Evolutionary conservation across 2,329 filamentous ascomycete genomes (phyloP), one percentile per base, ranked within the genome.

Genomic region (Fusarium newnesense): DNA sequence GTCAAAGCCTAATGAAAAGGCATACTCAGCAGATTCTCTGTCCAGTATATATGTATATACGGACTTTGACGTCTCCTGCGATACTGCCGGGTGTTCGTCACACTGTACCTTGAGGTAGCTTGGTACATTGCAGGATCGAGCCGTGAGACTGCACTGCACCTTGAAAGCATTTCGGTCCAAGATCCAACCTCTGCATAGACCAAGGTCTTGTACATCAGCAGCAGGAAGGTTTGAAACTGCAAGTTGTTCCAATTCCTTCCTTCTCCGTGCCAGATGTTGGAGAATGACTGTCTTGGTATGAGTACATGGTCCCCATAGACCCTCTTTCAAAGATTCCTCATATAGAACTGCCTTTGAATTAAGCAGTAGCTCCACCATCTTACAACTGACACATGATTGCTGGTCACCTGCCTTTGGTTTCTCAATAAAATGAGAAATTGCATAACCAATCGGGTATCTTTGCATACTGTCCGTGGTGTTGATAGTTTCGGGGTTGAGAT

Each of bases 281-380:
- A 57, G 13, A 30, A 39, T 34, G 12, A 5, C n/a, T 12, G 0
- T 57, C 1, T 34, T 57, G n/a, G 28, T 34, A 13, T 3, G 16
- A 0, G 0, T 3, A 10, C n/a, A 57, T 6, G 24, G 0, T 0
- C 9, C 2, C 28, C 46, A n/a, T 18, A 50, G 28, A 24, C 10
- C 46, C 0, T 32, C 0, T n/a, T 9, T 1, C 0, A 50, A 21
- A 5, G 28, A 18, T 13, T 0, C 7, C 40, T 21, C 39, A 24
- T 9, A 46, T 5, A 58, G 40, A 32, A 34, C 28, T 12, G 39
- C 7, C 13, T 46, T 46, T 9, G 54, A 36, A 0, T 46, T 28
- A 26, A 58, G 54, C 5, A 58, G 30, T 34, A 58, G n/a, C 9
- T 58, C 39, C 19, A 46, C 18, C 18, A 34, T 24, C 4, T 13